Evolutionary conservation across 176 grass and related monocot genomes (phyloP).

Genomic region (Oryza meridionalis): DNA sequence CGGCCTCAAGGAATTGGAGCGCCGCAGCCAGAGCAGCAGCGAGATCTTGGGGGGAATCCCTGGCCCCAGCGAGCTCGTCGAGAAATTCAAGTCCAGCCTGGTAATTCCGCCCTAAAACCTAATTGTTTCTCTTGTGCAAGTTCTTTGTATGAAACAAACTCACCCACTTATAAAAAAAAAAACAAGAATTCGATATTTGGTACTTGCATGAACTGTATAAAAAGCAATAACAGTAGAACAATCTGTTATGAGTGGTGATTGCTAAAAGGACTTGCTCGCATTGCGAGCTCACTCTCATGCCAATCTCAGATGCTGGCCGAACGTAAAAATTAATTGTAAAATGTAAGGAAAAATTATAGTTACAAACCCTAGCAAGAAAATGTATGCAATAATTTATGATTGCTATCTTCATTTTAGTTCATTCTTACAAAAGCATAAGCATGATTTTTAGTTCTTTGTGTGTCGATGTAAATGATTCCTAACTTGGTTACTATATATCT

Average conservation of each 20-base stretch:
- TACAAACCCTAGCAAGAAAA: background rate
- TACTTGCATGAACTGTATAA: background rate
- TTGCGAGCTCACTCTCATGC: background rate
- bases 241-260: background rate
- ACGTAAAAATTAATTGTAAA: background rate
- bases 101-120: conserved; percentile 38
- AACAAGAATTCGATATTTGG: too few species aligned
- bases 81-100: conserved; percentile 81
- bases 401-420: background rate
- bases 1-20: conserved; percentile 64
- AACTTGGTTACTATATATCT: background rate
- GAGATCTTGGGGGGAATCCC: conserved; percentile 59
- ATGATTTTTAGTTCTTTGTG: background rate
- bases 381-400: background rate
- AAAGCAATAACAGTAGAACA: background rate
- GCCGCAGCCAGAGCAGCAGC: conserved; percentile 57
- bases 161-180: too few species aligned
- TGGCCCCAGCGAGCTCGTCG: conserved; percentile 55
- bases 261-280: background rate
- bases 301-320: background rate
- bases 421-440: background rate
- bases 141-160: background rate
- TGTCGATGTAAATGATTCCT: background rate
- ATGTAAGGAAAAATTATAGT: background rate
- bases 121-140: background rate